A percentile compares a stretch with the other conserved stretches of the same genome.
Conservation (phyloP, 208 protist genomes). For the Entamoeba moshkovskii region DNA sequence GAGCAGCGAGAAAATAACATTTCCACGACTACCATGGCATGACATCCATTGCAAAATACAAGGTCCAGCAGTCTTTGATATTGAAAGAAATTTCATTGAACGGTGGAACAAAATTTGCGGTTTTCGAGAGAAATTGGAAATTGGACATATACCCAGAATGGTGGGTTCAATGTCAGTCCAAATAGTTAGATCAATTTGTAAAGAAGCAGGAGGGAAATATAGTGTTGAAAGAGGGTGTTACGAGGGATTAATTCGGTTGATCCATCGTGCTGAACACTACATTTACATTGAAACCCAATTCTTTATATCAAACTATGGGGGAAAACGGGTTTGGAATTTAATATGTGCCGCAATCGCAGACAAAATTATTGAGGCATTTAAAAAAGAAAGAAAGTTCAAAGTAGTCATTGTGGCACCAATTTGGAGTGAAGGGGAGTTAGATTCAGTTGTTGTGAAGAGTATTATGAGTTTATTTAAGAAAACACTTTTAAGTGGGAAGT, state of each 20-base stretch:
- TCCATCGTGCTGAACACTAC: neutral
- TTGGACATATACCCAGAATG: neutral
- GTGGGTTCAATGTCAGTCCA: neutral
- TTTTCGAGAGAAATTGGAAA: neutral
- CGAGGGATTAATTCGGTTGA: neutral
- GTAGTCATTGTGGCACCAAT: neutral
- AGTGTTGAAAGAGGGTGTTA: neutral
- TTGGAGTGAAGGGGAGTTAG: neutral
- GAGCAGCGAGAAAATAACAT: neutral
- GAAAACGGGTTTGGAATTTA: neutral
- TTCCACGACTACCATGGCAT: slow-evolving; percentile 40
- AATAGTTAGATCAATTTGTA: neutral
- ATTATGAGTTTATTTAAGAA: neutral
- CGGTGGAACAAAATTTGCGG: slow-evolving; percentile 31
- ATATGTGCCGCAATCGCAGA: neutral
- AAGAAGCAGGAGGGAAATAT: neutral
- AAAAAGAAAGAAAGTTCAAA: neutral
- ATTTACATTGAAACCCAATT: slow-evolving; percentile 40
- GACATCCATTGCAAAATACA: slow-evolving; percentile 30
- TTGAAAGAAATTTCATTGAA: slow-evolving; percentile 36
- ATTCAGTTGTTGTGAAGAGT: neutral
- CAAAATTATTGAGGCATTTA: neutral
- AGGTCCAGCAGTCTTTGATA: slow-evolving; percentile 24
- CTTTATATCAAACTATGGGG: slow-evolving; percentile 27
- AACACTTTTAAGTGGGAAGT: neutral